phyloP scores from a whole-genome alignment of 441 rosid genomes.

The Capsella rubella region DNA sequence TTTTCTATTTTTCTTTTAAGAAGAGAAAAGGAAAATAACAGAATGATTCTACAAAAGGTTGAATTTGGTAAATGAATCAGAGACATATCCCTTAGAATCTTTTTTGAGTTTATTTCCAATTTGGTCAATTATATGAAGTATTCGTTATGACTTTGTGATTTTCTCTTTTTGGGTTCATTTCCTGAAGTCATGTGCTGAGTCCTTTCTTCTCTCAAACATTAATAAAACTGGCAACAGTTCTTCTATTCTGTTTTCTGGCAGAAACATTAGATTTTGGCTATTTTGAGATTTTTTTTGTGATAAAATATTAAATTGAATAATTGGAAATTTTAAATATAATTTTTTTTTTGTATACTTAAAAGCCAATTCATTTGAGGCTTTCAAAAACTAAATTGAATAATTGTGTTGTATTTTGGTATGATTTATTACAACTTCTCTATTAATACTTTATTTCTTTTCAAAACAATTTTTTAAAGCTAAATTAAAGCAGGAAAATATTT shows the following conservation, averaged over 20 bases:
- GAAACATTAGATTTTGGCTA: background rate
- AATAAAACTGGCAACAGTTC: background rate
- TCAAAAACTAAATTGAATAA: background rate
- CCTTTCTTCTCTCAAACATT: background rate
- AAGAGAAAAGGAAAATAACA: background rate
- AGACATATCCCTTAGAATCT: background rate
- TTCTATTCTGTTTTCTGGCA: background rate
- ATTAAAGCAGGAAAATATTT: background rate
- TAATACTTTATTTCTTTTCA: background rate
- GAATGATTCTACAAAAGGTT: background rate
- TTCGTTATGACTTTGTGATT: background rate
- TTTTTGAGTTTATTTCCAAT: background rate
- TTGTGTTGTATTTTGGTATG: background rate
- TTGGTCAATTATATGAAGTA: background rate
- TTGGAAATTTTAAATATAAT: no score
- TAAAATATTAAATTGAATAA: no score
- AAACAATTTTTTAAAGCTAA: background rate
- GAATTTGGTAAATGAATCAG: conserved; percentile 3
- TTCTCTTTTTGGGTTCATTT: background rate
- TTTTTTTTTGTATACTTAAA: no score
- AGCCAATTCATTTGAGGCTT: no score
- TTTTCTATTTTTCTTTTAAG: background rate
- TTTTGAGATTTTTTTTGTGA: no score
- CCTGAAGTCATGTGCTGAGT: background rate
- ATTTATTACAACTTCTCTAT: background rate